phyloP scores from a whole-genome alignment of 78 protist species.

The Dictyostelium brefeldianum region DNA sequence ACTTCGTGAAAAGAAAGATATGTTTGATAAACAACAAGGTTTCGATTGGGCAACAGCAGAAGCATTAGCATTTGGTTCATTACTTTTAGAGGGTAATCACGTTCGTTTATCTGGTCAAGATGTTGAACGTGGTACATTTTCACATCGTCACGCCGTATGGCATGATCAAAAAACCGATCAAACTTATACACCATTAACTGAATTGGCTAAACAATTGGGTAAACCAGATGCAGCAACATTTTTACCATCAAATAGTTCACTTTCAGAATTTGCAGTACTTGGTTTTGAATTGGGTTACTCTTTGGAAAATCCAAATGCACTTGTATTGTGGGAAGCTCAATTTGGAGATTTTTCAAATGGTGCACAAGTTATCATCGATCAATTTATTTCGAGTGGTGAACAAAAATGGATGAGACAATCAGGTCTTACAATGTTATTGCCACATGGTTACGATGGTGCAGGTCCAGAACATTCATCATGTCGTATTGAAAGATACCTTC shows the following conservation, averaged over 20 bases:
- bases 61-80: constrained; percentile 89
- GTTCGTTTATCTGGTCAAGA: constrained; percentile 97
- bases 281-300: constrained; percentile 97
- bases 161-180: constrained; percentile 91
- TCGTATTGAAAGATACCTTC: constrained; percentile 96
- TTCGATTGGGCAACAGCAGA: constrained; percentile 94
- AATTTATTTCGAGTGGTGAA: constrained; percentile 94
- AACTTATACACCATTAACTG: constrained; percentile 77
- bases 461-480: constrained; percentile 99
- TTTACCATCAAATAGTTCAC: constrained; percentile 78
- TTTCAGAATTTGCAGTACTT: constrained; percentile 87
- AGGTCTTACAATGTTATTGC: constrained; percentile 94
- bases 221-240: constrained; percentile 63
- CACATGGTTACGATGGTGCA: constrained; percentile 98
- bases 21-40: constrained; percentile 42
- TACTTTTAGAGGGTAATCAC: constrained; percentile 92
- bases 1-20: constrained; percentile 39
- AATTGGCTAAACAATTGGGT: constrained; percentile 15
- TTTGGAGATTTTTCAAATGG: constrained; percentile 97
- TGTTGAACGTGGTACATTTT: constrained; percentile 98
- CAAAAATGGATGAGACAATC: constrained; percentile 94
- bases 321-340: constrained; percentile 99
- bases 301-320: constrained; percentile 88
- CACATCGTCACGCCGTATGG: constrained; percentile 97
- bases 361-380: constrained; percentile 97